Conservation (phyloP, 2,329 filamentous ascomycete genomes). For the Calonectria pseudoturangicola region DNA sequence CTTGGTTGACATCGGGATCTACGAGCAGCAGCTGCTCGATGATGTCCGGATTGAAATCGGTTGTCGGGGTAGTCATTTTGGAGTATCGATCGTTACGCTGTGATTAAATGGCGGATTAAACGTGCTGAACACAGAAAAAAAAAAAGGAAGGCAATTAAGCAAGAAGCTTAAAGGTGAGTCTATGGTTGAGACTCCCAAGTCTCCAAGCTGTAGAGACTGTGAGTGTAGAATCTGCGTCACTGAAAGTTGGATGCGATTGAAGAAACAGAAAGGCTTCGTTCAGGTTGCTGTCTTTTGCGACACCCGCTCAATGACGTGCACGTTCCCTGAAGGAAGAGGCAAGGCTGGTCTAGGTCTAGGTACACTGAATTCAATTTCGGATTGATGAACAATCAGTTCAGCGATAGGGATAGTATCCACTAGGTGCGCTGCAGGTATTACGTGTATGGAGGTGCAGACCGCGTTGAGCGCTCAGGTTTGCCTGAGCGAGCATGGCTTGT, state of each 20-base stretch:
- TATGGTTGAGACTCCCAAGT: slow-evolving; percentile 28
- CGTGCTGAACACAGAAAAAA: neutral
- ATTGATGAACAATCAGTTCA: slow-evolving; percentile 29
- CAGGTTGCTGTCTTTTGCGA: slow-evolving; percentile 23
- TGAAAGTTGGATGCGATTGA: slow-evolving; percentile 23
- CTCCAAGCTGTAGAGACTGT: slow-evolving; percentile 33
- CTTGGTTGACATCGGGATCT: slow-evolving; percentile 29
- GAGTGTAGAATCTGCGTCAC: slow-evolving; percentile 27
- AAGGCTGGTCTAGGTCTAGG: slow-evolving; percentile 18
- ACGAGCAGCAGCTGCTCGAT: slow-evolving; percentile 36
- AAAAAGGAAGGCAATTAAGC: slow-evolving; percentile 13
- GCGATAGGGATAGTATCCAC: slow-evolving; percentile 26
- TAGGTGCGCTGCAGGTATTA: slow-evolving; percentile 16
- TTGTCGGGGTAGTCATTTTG: slow-evolving; percentile 19
- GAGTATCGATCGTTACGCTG: slow-evolving; percentile 16
- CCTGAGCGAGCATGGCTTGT: slow-evolving; percentile 23
- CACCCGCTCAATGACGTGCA: slow-evolving; percentile 18
- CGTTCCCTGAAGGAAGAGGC: slow-evolving; percentile 18
- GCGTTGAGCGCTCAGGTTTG: slow-evolving; percentile 18
- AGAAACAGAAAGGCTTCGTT: slow-evolving; percentile 21
- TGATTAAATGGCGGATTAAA: slow-evolving; percentile 25
- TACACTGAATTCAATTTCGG: slow-evolving; percentile 18
- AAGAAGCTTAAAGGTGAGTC: slow-evolving; percentile 29
- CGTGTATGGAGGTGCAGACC: slow-evolving; percentile 18
- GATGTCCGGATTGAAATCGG: slow-evolving; percentile 31